phyloP scores from a whole-genome alignment of 768 basidiomycete genomes.

The Termitomyces sp. region DNA sequence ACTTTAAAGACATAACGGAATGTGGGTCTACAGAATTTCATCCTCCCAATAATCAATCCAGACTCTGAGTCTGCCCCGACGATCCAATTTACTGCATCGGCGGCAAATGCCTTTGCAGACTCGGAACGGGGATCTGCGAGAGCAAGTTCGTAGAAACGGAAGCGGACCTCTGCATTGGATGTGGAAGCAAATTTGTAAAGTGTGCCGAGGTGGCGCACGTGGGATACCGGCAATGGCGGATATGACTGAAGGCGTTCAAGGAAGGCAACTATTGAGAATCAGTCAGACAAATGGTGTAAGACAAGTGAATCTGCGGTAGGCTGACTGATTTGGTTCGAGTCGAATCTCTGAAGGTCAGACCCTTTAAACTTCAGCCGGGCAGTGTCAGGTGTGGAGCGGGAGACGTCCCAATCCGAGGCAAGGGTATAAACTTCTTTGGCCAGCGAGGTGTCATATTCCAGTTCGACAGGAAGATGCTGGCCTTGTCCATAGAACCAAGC shows the following conservation, averaged over 20 bases:
- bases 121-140: constrained; percentile 44
- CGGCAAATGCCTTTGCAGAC: constrained; percentile 49
- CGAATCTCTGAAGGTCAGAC: constrained; percentile 60
- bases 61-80: constrained; percentile 53
- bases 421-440: constrained; percentile 68
- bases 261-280: constrained; percentile 62
- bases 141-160: constrained; percentile 75
- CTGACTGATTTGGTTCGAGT: constrained; percentile 74
- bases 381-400: constrained; percentile 45
- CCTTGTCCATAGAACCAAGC: constrained; percentile 86
- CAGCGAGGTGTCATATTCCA: constrained; percentile 73
- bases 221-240: constrained; percentile 52
- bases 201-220: constrained; percentile 57
- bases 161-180: constrained; percentile 71
- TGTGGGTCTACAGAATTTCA: constrained; percentile 80
- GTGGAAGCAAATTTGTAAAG: constrained; percentile 49
- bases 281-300: not conserved
- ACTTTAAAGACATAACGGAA: constrained; percentile 55
- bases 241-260: constrained; percentile 74
- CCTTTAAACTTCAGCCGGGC: constrained; percentile 50
- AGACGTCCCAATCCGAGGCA: constrained; percentile 69
- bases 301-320: not conserved
- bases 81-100: constrained; percentile 63
- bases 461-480: constrained; percentile 62
- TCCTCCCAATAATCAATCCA: constrained; percentile 68